Conservation (phyloP, 2,329 filamentous ascomycete species). For the Fusarium mexicanum region DNA sequence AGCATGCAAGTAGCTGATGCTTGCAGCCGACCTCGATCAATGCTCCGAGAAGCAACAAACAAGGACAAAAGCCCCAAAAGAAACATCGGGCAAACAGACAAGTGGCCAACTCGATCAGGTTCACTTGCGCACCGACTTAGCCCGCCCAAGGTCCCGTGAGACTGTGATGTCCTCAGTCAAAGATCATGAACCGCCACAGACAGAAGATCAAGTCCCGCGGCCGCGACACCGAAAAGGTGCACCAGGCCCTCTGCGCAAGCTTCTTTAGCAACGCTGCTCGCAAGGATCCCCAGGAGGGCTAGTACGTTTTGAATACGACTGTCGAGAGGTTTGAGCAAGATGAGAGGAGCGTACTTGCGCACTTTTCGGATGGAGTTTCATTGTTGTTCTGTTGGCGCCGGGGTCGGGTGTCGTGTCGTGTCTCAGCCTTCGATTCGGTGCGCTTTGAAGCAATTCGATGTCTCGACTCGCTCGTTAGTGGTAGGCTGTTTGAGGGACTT, state of each 20-base stretch:
- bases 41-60: not conserved
- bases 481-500: accelerated
- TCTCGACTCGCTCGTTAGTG: accelerated
- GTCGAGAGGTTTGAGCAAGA: too few species aligned
- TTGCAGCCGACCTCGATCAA: not conserved
- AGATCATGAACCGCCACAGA: too few species aligned
- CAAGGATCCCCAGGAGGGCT: too few species aligned
- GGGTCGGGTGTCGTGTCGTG: not conserved
- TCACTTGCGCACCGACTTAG: accelerated
- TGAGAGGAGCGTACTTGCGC: too few species aligned
- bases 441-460: not conserved
- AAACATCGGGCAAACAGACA: not conserved
- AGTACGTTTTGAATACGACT: too few species aligned
- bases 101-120: not conserved
- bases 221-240: too few species aligned
- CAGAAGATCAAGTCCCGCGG: too few species aligned
- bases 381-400: accelerated
- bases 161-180: not conserved
- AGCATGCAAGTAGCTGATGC: not conserved
- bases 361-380: too few species aligned
- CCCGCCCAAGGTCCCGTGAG: not conserved
- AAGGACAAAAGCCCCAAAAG: not conserved
- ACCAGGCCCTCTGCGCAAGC: too few species aligned
- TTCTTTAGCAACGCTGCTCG: too few species aligned
- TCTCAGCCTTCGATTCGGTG: not conserved